These are phyloP conservation scores for Mucor sp. DNA, from an alignment of 371 early-diverging fungal species.

Conservation along the genomic window DNA sequence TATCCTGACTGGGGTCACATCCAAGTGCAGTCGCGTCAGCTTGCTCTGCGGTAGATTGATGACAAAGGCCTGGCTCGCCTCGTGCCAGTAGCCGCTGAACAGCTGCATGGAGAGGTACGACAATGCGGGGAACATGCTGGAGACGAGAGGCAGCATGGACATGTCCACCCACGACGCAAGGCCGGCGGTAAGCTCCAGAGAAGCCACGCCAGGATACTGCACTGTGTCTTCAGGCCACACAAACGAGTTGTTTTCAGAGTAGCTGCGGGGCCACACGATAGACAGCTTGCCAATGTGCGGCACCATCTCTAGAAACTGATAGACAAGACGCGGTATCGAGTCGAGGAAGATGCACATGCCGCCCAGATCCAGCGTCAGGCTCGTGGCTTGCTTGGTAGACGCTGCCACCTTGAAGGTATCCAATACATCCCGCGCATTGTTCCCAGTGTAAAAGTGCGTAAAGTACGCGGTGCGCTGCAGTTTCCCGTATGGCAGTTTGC, in stretches of 20 bases:
- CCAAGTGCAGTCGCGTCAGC: constrained; percentile 6
- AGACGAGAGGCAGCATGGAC: not conserved
- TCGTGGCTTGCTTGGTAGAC: not conserved
- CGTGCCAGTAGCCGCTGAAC: constrained; percentile 4
- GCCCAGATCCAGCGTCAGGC: not conserved
- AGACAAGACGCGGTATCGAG: not conserved
- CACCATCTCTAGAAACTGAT: not conserved
- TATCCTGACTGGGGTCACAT: constrained; percentile 9
- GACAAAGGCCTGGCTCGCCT: not conserved
- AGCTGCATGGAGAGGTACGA: constrained; percentile 7
- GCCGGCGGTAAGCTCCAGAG: not conserved
- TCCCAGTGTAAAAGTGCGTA: not conserved
- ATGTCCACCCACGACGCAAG: not conserved
- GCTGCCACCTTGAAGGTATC: not conserved
- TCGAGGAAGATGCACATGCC: not conserved
- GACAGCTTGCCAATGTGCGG: not conserved
- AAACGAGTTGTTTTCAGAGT: not conserved
- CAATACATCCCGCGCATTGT: not conserved
- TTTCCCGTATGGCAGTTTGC: not conserved
- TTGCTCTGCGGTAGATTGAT: not conserved
- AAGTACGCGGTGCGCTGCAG: not conserved
- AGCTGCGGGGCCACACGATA: not conserved
- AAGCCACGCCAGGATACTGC: not conserved
- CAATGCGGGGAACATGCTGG: not conserved
- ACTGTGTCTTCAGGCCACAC: not conserved